Base-by-base conservation (phyloP, 202 grass and related monocot genomes). In the Zizania palustris region DNA sequence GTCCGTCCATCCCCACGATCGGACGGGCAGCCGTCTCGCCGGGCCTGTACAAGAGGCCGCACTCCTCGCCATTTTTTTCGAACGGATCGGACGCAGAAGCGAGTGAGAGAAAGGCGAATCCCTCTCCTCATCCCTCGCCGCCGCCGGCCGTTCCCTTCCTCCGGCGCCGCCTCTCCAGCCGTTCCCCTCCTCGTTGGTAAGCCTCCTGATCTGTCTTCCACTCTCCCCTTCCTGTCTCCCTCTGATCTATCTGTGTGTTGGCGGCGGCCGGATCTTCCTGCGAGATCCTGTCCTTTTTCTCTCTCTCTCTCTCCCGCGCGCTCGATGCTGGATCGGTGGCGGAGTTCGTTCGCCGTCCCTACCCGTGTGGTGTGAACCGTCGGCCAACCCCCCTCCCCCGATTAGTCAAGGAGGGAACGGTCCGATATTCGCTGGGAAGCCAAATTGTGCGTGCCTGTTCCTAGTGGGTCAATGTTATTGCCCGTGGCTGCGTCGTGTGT, bases 21-120 rank as follows among this genome's bases (percentile, higher is more conserved):
- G 28, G 28, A 28, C 28, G 28, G 28, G 1, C 28, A 28, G 1
- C 28, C 28, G 28, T 28, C 28, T 2, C 28, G 28, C 28, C 0
- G 28, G 28, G 28, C 72, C 41, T 67, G 58, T 82, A 82, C 71
- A 82, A 68, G 38, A 9, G 42, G 40, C 28, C 41, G 50, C 39
- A 10, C 16, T 16, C 49, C 16, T 16, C 49, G 20, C 19, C 73
- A 59, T 49, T 20, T 74, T 20, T 74, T 11, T 45, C 5, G 28
- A 39, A 19, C 65, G 43, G 73, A 63, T 63, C 54, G 53, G 76
- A 62, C 63, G 65, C 71, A 85, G 65, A 45, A 42, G 39, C 51
- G 36, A 72, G 50, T 11, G 9, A 57, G 15, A 14, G 10, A 19
- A 7, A 39, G 40, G 40, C 41, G 40, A 41, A 43, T 4, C 58